These are phyloP conservation scores for Neurospora pannonica DNA, from an alignment of 495 filamentous ascomycete genomes.

Conservation along the genomic window DNA sequence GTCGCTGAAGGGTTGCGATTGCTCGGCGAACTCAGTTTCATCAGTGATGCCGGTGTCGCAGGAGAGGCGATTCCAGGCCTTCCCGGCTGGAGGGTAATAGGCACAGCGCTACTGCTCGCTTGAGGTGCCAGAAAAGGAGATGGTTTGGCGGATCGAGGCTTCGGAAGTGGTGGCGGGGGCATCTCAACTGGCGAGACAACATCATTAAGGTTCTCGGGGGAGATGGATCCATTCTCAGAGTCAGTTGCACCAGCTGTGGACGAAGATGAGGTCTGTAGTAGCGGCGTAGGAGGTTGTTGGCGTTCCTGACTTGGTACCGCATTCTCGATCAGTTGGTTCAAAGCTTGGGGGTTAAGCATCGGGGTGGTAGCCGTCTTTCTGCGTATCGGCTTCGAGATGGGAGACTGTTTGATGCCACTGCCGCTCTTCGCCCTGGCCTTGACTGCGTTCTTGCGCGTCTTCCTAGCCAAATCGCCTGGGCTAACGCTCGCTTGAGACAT, in stretches of 20 bases:
- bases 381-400: slow-evolving; percentile 72
- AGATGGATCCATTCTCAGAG: slow-evolving; percentile 45
- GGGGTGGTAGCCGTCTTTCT: slow-evolving; percentile 49
- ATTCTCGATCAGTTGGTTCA: slow-evolving; percentile 41
- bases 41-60: slow-evolving; percentile 78
- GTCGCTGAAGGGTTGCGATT: slow-evolving; percentile 21
- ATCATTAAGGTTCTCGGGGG: slow-evolving; percentile 40
- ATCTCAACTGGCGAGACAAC: slow-evolving; percentile 30
- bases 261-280: slow-evolving; percentile 24
- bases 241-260: slow-evolving; percentile 28
- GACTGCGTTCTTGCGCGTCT: slow-evolving; percentile 34
- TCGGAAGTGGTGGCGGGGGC: slow-evolving; percentile 48
- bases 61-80: slow-evolving; percentile 39
- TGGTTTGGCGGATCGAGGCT: slow-evolving; percentile 33
- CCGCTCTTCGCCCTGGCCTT: slow-evolving; percentile 33
- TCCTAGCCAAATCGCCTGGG: slow-evolving; percentile 34
- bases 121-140: slow-evolving; percentile 42
- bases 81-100: slow-evolving; percentile 9
- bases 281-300: slow-evolving; percentile 9
- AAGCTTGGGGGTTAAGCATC: slow-evolving; percentile 44
- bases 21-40: slow-evolving; percentile 48
- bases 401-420: slow-evolving; percentile 61
- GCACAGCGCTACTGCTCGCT: slow-evolving; percentile 9
- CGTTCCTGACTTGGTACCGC: slow-evolving; percentile 6
- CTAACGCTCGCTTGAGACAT: slow-evolving; percentile 24